Evolutionary conservation across 1,284 basidiomycete genomes (phyloP), one percentile per base, ranked within the genome.

Genomic region (Ganoderma sinense): DNA sequence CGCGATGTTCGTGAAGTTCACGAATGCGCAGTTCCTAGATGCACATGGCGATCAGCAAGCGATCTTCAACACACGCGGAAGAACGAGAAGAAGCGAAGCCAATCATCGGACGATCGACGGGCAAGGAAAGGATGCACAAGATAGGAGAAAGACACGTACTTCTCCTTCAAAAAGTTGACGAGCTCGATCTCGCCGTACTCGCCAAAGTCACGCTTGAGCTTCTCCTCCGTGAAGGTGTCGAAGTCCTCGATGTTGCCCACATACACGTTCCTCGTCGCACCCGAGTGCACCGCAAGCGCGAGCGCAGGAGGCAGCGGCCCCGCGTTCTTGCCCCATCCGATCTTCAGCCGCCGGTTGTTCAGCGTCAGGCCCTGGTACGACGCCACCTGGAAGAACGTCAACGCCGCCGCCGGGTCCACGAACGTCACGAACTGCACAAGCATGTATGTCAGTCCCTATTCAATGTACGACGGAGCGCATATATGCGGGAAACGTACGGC

Each of bases 131-230:
- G 64, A 45, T 7, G 6, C 36, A 31, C 16, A 2, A 29, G 7
- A 48, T 31, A 31, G 48, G 60, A 55, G 20, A 8, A 11, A 33
- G 53, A 40, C 2, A 87, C 91, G 71, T 74, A 94, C 92, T 98
- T 98, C 82, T 97, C 96, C 83, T 93, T 94, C 76, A 98, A 85
- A 83, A 95, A 96, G 83, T 98, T 98, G 81, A 98, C 92, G 69
- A 97, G 88, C 83, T 98, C 97, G 74, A 98, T 96, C 71, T 97
- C 96, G 36, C 97, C 96, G 80, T 89, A 97, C 82, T 96, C 94
- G 66, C 91, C 92, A 84, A 97, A 97, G 83, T 97, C 96, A 65
- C 90, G 84, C 81, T 93, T 93, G 66, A 98, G 86, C 79, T 91
- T 91, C 74, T 97, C 95, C 67, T 96, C 94, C 36, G 85, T 91